These are phyloP conservation scores for Coix lacrymajobi DNA, from an alignment of 176 grass and related monocot genomes.

Conservation along the genomic window DNA sequence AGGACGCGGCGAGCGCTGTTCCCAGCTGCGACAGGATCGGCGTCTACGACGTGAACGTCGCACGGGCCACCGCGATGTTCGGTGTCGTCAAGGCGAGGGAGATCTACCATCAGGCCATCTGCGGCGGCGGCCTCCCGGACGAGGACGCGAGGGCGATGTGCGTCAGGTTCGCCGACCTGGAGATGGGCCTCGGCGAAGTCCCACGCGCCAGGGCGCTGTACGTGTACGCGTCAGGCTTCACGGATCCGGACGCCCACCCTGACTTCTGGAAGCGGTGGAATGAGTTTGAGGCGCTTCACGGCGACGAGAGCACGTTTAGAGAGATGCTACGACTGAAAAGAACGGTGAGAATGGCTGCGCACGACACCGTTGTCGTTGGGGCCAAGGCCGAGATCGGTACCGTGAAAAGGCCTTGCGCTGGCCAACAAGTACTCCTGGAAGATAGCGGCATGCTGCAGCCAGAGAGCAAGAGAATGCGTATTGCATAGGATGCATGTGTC, in stretches of 20 bases:
- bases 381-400: not conserved
- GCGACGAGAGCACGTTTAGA: slow-evolving; percentile 50
- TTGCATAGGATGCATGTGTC: not conserved
- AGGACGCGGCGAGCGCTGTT: slow-evolving; percentile 43
- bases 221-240: slow-evolving; percentile 33
- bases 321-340: slow-evolving; percentile 49
- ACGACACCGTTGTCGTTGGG: not conserved
- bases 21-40: slow-evolving; percentile 46
- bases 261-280: slow-evolving; percentile 54
- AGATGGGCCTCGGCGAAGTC: slow-evolving; percentile 41
- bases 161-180: slow-evolving; percentile 50
- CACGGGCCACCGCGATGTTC: slow-evolving; percentile 43
- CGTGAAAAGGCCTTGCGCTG: slow-evolving; percentile 1
- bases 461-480: not conserved
- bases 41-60: slow-evolving; percentile 68
- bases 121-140: slow-evolving; percentile 35
- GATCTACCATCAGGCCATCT: slow-evolving; percentile 50
- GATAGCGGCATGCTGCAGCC: not conserved
- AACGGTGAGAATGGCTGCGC: not conserved
- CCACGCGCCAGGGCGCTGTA: slow-evolving; percentile 38
- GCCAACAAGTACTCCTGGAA: not conserved
- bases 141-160: slow-evolving; percentile 48
- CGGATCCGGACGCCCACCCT: slow-evolving; percentile 18
- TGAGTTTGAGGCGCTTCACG: slow-evolving; percentile 46
- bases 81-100: slow-evolving; percentile 50